Conservation (phyloP, 1,284 basidiomycete genomes). For the Volvariella volvacea region DNA sequence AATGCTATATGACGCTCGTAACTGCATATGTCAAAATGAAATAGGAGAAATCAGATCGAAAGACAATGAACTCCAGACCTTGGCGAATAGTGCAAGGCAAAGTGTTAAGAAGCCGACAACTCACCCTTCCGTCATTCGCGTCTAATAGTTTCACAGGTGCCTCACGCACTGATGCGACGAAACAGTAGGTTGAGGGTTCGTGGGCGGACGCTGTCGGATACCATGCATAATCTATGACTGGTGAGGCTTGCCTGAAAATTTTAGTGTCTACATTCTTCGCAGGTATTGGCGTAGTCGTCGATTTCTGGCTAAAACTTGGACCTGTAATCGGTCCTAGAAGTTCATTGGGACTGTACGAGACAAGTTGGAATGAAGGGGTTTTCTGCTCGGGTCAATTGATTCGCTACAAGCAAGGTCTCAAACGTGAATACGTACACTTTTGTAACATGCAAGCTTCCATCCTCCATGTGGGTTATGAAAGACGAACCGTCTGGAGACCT, state of each 20-base stretch:
- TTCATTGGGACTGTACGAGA: constrained; percentile 1
- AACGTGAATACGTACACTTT: constrained; percentile 21
- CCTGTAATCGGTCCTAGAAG: not conserved
- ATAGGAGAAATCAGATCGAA: not conserved
- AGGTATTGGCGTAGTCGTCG: too few species aligned
- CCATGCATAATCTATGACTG: constrained; percentile 75
- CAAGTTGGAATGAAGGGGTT: not conserved
- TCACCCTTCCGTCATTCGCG: constrained; percentile 68
- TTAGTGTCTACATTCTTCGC: constrained; percentile 5
- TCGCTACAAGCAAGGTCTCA: not conserved
- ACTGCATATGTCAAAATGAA: constrained; percentile 33
- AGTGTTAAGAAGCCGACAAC: constrained; percentile 15
- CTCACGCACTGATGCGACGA: constrained; percentile 75
- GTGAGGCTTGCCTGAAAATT: constrained; percentile 48
- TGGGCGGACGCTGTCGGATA: constrained; percentile 64
- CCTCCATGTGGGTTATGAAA: constrained; percentile 55
- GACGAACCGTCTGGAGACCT: constrained; percentile 65
- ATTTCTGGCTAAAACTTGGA: too few species aligned
- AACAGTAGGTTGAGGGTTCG: constrained; percentile 68
- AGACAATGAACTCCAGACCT: not conserved
- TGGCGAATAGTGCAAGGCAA: constrained; percentile 2
- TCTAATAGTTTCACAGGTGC: constrained; percentile 79
- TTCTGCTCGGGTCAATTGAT: not conserved
- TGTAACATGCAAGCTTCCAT: constrained; percentile 15
- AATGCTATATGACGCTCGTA: constrained; percentile 86